Base-by-base conservation (phyloP, 2,329 filamentous ascomycete species). In the Fusarium nurragi region DNA sequence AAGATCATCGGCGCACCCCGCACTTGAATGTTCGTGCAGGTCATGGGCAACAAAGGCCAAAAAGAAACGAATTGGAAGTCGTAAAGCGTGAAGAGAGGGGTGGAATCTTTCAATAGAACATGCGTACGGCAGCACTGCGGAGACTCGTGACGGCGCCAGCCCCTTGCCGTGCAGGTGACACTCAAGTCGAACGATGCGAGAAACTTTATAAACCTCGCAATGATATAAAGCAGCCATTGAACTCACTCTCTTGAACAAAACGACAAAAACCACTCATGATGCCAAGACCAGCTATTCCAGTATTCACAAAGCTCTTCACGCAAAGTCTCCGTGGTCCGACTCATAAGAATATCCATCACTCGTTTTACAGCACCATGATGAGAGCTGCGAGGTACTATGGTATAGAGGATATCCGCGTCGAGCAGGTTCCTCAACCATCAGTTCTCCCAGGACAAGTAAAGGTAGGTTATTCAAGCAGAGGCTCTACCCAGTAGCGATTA, bases 311-410 rank as follows among this genome's bases (percentile, higher is more conserved):
- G 11, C 22, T 58, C 5, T n/a, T 57, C 5, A 23, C 13, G 12
- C 39, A 43, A 39, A 43, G 40, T 14, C n/a, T 65, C 9, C 34
- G 39, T 16, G 43, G 19, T 9, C 25, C 38, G 21, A 18, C 34
- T 16, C 34, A 28, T 3, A 41, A 28, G 18, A 52, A 39, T 10
- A 45, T 46, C 4, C 22, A 18, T 14, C 41, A 18, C n/a, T 64
- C 58, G 23, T 52, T 51, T 13, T 61, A 57, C 12, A 52, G 39
- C 61, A 68, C 39, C 13, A 86, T 86, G 82, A 86, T 86, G 84
- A 79, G 79, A 64, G 84, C 85, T 43, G 80, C 82, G 22, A 77
- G 83, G 67, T 87, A 83, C 66, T 82, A 86, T 69, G 84, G 84
- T 16, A 82, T 81, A 58, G 79, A 82, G 64, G 84, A 87, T 68